A percentile compares a stretch with the other conserved stretches of the same genome.
These are phyloP conservation scores for Neofusicoccum umdonicola DNA, from an alignment of 2,329 filamentous ascomycete species.

Conservation along the genomic window DNA sequence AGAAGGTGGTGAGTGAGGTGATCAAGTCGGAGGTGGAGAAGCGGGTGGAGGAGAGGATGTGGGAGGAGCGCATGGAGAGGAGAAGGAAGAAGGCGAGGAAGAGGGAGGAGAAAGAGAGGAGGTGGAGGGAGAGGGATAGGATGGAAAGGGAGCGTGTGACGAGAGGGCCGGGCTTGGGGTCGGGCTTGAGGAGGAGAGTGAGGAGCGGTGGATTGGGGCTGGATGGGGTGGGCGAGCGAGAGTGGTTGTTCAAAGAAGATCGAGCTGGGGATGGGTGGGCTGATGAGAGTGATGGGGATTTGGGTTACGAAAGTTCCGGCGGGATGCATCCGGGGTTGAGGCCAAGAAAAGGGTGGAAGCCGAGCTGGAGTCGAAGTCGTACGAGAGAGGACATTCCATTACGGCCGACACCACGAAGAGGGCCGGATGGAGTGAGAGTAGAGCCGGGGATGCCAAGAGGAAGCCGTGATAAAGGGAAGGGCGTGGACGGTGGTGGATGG, in stretches of 20 bases:
- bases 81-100: background rate
- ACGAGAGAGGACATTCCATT: background rate
- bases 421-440: too few relatives aligned
- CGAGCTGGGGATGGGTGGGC: background rate
- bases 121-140: background rate
- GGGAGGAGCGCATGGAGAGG: background rate
- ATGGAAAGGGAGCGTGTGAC: background rate
- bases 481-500: background rate
- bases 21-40: constrained; percentile 3
- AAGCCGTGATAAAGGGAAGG: background rate
- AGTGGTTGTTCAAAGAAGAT: background rate
- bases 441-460: background rate
- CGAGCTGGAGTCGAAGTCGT: constrained; percentile 6
- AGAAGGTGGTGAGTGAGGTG: background rate
- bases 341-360: background rate
- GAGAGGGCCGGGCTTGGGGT: background rate
- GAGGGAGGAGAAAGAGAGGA: background rate
- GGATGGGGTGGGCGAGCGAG: background rate
- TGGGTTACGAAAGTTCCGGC: background rate
- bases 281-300: background rate
- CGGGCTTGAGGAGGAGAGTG: background rate
- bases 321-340: background rate
- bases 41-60: background rate
- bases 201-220: background rate
- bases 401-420: background rate